Conservation (phyloP, 2,329 filamentous ascomycete genomes). For the Verticillium nonalfalfae region DNA sequence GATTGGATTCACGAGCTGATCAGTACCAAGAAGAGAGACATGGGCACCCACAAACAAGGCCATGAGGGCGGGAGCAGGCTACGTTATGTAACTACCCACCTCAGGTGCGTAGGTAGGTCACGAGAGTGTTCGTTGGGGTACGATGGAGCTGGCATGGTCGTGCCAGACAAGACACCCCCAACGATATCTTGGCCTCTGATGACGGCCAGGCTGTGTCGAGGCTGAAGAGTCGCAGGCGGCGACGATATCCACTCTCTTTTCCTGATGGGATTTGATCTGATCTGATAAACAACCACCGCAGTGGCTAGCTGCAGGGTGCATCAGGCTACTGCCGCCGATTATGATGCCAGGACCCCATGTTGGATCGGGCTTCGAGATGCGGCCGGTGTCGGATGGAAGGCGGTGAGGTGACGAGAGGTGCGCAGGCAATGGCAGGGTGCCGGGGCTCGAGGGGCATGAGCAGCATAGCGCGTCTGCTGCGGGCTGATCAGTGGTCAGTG, state of each 20-base stretch:
- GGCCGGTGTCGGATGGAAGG: background rate
- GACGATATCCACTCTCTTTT: background rate
- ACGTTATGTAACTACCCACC: no score
- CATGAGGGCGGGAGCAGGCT: no score
- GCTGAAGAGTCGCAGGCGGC: background rate
- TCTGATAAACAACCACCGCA: background rate
- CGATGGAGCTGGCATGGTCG: background rate
- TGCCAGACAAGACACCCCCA: no score
- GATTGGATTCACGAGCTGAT: background rate
- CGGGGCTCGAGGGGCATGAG: no score
- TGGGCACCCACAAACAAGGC: no score
- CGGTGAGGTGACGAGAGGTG: background rate
- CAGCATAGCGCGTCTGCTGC: no score
- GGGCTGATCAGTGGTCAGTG: no score
- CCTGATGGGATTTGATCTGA: background rate
- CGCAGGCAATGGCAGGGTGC: no score
- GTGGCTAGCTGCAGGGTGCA: background rate
- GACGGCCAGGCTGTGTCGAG: background rate
- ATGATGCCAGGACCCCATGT: background rate
- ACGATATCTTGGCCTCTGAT: background rate
- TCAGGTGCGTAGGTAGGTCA: background rate
- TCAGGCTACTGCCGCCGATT: background rate
- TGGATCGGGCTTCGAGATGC: background rate
- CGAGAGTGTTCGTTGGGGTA: background rate
- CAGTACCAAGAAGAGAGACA: background rate